Base-by-base conservation (phyloP, 2,329 filamentous ascomycete species). In the Fusarium tuaranense region DNA sequence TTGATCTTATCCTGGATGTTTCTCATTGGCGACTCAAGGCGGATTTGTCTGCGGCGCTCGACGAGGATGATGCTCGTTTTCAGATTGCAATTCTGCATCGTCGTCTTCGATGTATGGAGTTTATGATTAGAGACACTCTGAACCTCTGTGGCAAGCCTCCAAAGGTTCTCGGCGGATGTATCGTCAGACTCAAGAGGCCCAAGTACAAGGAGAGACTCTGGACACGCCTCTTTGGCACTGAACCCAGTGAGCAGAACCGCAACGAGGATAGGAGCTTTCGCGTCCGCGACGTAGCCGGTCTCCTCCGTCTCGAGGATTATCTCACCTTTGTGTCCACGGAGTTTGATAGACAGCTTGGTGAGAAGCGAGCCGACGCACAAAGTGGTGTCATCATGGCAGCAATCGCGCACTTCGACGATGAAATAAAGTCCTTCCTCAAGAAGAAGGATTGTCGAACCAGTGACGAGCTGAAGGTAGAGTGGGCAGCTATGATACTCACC, bases 281-380 rank as follows among this genome's bases (percentile, higher is more conserved):
- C 7, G 14, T 70, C 5, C 66, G 70, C 2, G 74, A 75, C 34
- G 10, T 77, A n/a, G 74, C 72, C 6, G 25, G 66, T 4, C 62
- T 77, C 2, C 41, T 75, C 14, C 66, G 72, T 3, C 34, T 76
- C 0, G 74, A 74, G 12, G 74, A 76, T 25, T 75, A 58, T 22
- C 46, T 76, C 6, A 66, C 69, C 0, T 60, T 59, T n/a, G 57
- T 73, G 14, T 59, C 63, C 3, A 27, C 20, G 8, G 65, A 76
- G 20, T 59, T 73, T 10, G 32, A 65, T 9, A 25, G 38, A 1
- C 61, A 73, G 7, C 14, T 71, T 2, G 63, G 53, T 4, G 34
- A n/a, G 5, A 18, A 7, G 1, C 27, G 16, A 13, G 22, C 10
- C 4, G 41, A 32, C 1, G 20, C n/a, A 4, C 8, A 60, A 2